Percentiles rank a stretch among this genome's conserved stretches.
Conservation (phyloP, 352 stramenopile genomes). For the Phytophthora pluvialis region DNA sequence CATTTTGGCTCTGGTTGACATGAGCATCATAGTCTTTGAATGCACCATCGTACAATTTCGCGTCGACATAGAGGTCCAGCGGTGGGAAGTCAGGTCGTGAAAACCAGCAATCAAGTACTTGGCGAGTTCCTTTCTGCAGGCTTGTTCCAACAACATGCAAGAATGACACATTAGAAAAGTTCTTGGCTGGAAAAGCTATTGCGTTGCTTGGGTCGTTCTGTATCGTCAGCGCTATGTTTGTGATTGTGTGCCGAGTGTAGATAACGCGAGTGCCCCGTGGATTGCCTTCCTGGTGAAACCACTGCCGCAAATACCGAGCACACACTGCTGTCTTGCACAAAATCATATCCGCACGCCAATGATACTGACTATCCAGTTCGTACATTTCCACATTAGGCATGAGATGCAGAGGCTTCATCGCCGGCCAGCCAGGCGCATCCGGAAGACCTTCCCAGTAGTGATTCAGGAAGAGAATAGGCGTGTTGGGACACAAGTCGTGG, state of each 20-base stretch:
- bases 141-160: conserved; percentile 41
- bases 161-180: conserved; percentile 39
- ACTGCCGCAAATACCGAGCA: conserved; percentile 44
- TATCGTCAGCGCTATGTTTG: conserved; percentile 39
- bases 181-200: conserved; percentile 4
- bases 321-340: conserved; percentile 59
- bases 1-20: conserved; percentile 33
- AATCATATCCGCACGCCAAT: conserved; percentile 51
- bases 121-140: conserved; percentile 40
- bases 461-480: conserved; percentile 58
- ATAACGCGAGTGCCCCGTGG: conserved; percentile 47
- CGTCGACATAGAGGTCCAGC: conserved; percentile 49
- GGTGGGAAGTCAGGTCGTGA: conserved; percentile 40
- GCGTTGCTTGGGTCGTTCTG: conserved; percentile 10
- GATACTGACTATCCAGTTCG: conserved; percentile 37
- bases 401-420: conserved; percentile 47
- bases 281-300: conserved; percentile 67
- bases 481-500: conserved; percentile 55
- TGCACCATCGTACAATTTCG: conserved; percentile 33
- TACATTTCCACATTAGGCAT: conserved; percentile 19
- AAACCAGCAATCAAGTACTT: conserved; percentile 51
- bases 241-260: conserved; percentile 62
- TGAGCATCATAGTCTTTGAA: conserved; percentile 30
- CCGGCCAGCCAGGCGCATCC: conserved; percentile 31
- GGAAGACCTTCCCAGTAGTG: conserved; percentile 55